These are phyloP conservation scores for Collariella sp. DNA, from an alignment of 495 filamentous ascomycete genomes.

Conservation along the genomic window DNA sequence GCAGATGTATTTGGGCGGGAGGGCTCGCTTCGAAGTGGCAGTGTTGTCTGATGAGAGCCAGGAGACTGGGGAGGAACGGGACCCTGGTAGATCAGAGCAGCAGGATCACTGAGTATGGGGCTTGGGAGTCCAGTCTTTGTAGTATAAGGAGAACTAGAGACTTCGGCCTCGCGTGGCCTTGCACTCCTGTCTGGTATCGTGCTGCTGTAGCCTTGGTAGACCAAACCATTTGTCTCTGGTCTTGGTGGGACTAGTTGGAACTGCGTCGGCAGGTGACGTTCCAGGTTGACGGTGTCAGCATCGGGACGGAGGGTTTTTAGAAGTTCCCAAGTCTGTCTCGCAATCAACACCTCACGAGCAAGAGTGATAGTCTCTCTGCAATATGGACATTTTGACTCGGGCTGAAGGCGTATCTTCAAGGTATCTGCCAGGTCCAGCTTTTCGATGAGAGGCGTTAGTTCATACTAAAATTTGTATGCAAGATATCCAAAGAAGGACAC, in stretches of 20 bases:
- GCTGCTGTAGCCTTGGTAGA: constrained; percentile 13
- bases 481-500: not conserved
- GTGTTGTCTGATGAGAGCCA: not conserved
- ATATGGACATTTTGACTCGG: constrained; percentile 21
- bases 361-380: constrained; percentile 25
- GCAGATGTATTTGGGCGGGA: not conserved
- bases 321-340: constrained; percentile 26
- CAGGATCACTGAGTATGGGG: not conserved
- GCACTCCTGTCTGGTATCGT: not conserved
- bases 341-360: constrained; percentile 25
- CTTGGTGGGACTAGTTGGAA: constrained; percentile 28
- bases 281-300: constrained; percentile 29
- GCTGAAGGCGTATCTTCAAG: constrained; percentile 16
- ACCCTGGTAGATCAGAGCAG: not conserved
- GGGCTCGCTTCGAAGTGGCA: not conserved
- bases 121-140: not conserved
- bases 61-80: constrained; percentile 4
- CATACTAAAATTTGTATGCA: not conserved
- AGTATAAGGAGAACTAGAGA: not conserved
- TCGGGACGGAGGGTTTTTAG: constrained; percentile 27
- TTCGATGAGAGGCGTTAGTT: not conserved
- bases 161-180: not conserved
- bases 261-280: constrained; percentile 26
- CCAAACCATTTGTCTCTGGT: constrained; percentile 15
- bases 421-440: constrained; percentile 14